phyloP scores from a whole-genome alignment of 805 yeast species.

The Ogataea dorogensis region DNA sequence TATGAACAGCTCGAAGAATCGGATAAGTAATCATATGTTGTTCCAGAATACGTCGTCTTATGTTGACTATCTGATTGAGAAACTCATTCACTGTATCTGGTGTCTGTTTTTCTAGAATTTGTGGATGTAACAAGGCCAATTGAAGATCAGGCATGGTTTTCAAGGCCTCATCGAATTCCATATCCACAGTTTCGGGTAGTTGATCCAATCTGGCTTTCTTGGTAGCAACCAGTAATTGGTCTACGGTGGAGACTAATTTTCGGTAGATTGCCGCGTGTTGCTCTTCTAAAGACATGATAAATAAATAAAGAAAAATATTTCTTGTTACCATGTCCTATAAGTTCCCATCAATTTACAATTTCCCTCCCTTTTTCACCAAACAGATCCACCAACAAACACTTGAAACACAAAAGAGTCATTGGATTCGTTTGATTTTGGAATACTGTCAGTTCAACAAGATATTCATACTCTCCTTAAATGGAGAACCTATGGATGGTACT shows the following conservation, averaged over 20 bases:
- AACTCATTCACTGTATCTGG: constrained; percentile 14
- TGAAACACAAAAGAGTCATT: constrained; percentile 72
- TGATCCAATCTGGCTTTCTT: constrained; percentile 9
- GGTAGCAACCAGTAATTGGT: constrained; percentile 29
- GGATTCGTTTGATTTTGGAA: constrained; percentile 64
- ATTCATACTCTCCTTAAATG: constrained; percentile 50
- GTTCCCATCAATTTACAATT: constrained; percentile 59
- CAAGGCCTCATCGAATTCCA: constrained; percentile 6
- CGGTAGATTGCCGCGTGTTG: constrained; percentile 35
- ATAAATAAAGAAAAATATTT: background rate
- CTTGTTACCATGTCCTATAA: constrained; percentile 16
- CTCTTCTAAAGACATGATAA: constrained; percentile 16
- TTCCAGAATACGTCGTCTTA: constrained; percentile 21
- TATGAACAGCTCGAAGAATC: constrained; percentile 21
- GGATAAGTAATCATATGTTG: constrained; percentile 28
- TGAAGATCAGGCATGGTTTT: constrained; percentile 14
- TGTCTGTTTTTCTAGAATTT: constrained; percentile 1
- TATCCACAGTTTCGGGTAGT: constrained; percentile 4
- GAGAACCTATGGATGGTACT: constrained; percentile 22
- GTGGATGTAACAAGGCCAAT: constrained; percentile 14
- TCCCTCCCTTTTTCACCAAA: constrained; percentile 89
- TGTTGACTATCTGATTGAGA: constrained; percentile 19
- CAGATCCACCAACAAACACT: constrained; percentile 83
- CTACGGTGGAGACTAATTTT: constrained; percentile 34
- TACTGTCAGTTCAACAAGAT: constrained; percentile 57